These are phyloP conservation scores for Cinnamomum chago DNA, from an alignment of 164 flowering plant genomes.

Conservation along the genomic window DNA sequence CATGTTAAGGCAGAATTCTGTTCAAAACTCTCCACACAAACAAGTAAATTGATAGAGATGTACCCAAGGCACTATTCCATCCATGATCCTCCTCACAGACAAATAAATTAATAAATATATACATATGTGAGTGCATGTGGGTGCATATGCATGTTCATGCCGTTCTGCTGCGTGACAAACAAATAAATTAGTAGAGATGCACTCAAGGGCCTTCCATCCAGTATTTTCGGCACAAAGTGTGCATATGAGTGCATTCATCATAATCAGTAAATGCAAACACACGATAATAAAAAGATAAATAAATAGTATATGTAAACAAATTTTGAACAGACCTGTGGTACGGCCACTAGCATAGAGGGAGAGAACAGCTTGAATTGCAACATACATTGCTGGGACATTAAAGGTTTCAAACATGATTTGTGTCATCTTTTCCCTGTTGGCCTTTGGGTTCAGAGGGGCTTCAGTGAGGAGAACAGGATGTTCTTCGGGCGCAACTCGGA, in stretches of 20 bases:
- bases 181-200: neutral
- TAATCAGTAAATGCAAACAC: neutral
- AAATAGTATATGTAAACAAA: neutral
- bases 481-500: slow-evolving; percentile 72
- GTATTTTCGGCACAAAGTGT: no score
- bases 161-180: neutral
- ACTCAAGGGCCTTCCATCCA: neutral
- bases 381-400: slow-evolving; percentile 63
- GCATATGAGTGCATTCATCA: neutral
- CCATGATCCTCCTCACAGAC: no score
- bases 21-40: no score
- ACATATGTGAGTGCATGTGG: no score
- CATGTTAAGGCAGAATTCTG: no score
- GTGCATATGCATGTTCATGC: no score
- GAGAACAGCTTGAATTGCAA: slow-evolving; percentile 64
- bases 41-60: neutral
- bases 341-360: slow-evolving; percentile 83
- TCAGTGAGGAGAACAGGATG: slow-evolving; percentile 71
- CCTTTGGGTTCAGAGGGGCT: slow-evolving; percentile 71
- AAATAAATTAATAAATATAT: no score
- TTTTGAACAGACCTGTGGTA: slow-evolving; percentile 50
- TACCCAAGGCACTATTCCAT: neutral
- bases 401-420: slow-evolving; percentile 69
- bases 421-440: slow-evolving; percentile 68
- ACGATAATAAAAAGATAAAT: neutral